These are phyloP conservation scores for Pseudogymnoascus sp. DNA, from an alignment of 2,329 filamentous ascomycete genomes.

Conservation along the genomic window DNA sequence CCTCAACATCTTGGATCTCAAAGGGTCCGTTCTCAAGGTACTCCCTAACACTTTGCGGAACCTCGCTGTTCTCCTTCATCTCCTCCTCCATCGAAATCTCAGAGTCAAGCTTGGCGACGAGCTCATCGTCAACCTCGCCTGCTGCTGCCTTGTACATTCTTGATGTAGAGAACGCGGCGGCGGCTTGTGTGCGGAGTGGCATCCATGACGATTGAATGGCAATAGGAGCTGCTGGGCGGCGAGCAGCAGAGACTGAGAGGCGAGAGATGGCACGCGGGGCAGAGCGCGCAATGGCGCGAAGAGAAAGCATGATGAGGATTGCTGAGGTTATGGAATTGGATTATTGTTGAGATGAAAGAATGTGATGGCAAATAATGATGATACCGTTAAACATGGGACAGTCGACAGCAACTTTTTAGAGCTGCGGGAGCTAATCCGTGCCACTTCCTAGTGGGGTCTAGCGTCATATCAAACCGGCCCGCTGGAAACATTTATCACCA, in stretches of 20 bases:
- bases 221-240: slow-evolving; percentile 38
- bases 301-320: slow-evolving; percentile 55
- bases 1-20: slow-evolving; percentile 71
- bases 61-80: slow-evolving; percentile 60
- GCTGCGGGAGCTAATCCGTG: slow-evolving; percentile 8
- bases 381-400: not conserved
- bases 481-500: not conserved
- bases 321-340: slow-evolving; percentile 12
- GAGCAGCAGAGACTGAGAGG: slow-evolving; percentile 43
- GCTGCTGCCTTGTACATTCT: slow-evolving; percentile 32
- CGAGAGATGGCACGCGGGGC: slow-evolving; percentile 58
- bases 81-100: slow-evolving; percentile 80
- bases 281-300: slow-evolving; percentile 57
- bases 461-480: slow-evolving; percentile 2
- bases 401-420: slow-evolving; percentile 10
- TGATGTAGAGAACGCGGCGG: slow-evolving; percentile 33
- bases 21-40: slow-evolving; percentile 82
- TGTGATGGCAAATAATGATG: slow-evolving; percentile 9
- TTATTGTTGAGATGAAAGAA: slow-evolving; percentile 13
- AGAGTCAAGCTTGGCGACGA: slow-evolving; percentile 75
- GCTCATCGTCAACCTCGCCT: slow-evolving; percentile 63
- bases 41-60: slow-evolving; percentile 73
- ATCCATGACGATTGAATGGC: slow-evolving; percentile 25
- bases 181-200: slow-evolving; percentile 22
- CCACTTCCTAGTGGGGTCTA: slow-evolving; percentile 2